A percentile compares a stretch with the other conserved stretches of the same genome.
These are phyloP conservation scores for Auricularia sp. DNA, from an alignment of 768 basidiomycete genomes.

Conservation along the genomic window DNA sequence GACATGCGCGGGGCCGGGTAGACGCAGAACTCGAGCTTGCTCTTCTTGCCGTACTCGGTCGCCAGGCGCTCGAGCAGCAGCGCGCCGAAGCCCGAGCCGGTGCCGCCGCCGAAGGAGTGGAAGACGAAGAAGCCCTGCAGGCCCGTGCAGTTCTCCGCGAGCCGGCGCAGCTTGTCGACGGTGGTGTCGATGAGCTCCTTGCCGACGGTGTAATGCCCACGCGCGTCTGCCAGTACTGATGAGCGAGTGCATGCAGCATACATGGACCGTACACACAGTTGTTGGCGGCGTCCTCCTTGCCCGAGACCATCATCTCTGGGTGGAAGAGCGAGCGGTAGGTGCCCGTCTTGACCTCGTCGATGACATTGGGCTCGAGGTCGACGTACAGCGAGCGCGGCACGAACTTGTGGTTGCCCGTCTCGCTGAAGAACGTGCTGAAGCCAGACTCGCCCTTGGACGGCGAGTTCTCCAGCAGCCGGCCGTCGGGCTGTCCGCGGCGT, in stretches of 20 bases:
- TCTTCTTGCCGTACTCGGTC: constrained; percentile 97
- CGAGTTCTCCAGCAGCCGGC: constrained; percentile 69
- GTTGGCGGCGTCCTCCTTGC: constrained; percentile 99
- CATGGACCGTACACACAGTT: constrained; percentile 55
- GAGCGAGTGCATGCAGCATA: too few species aligned
- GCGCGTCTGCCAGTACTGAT: constrained; percentile 54
- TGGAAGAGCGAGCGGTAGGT: constrained; percentile 92
- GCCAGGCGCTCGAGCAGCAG: constrained; percentile 92
- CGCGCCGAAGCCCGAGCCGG: constrained; percentile 96
- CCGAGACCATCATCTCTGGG: constrained; percentile 91
- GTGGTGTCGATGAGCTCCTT: constrained; percentile 96
- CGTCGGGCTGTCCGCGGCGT: constrained; percentile 62
- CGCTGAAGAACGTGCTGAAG: constrained; percentile 87
- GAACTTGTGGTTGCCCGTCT: constrained; percentile 86
- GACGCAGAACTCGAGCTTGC: constrained; percentile 95
- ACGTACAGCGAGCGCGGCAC: constrained; percentile 96
- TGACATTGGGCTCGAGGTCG: constrained; percentile 88
- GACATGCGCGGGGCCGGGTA: constrained; percentile 91
- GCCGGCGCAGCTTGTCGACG: constrained; percentile 88
- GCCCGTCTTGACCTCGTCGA: constrained; percentile 91
- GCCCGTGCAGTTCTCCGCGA: constrained; percentile 93
- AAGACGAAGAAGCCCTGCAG: constrained; percentile 99
- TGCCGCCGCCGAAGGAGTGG: constrained; percentile 99
- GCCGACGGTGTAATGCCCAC: constrained; percentile 96
- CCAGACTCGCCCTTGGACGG: constrained; percentile 66